Percentiles rank a stretch among this genome's conserved stretches.
Evolutionary conservation across 129 eudicot species (phyloP).

Genomic region (Flaveria bidentis): DNA sequence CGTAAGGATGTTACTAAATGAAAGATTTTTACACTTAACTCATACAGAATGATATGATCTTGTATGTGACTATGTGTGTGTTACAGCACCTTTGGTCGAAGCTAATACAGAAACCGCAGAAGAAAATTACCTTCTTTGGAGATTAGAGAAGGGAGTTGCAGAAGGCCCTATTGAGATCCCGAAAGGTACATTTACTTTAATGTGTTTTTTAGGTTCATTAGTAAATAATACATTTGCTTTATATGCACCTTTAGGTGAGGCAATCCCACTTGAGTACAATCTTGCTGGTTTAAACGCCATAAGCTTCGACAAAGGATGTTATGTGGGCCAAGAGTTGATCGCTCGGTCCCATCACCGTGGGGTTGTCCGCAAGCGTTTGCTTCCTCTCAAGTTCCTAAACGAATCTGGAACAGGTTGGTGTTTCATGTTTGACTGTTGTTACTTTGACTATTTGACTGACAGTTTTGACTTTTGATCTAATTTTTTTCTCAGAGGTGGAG

Average conservation of each 20-base stretch:
- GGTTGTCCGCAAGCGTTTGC: slow-evolving; percentile 71
- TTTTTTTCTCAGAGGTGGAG: slow-evolving; percentile 49
- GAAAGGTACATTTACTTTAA: slow-evolving; percentile 53
- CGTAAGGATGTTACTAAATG: slow-evolving; percentile 40
- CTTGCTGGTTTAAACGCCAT: slow-evolving; percentile 88
- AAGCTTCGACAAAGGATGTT: slow-evolving; percentile 96
- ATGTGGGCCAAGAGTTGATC: slow-evolving; percentile 88
- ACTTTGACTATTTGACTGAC: background rate
- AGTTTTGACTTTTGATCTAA: background rate
- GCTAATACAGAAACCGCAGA: slow-evolving; percentile 76
- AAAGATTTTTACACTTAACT: background rate
- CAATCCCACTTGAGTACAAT: slow-evolving; percentile 89
- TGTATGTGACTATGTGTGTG: background rate
- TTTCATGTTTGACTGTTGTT: slow-evolving; percentile 12
- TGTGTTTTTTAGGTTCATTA: background rate
- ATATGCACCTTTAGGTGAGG: slow-evolving; percentile 61
- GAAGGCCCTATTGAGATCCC: slow-evolving; percentile 94
- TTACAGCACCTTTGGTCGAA: slow-evolving; percentile 89
- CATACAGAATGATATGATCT: background rate
- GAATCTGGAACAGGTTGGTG: slow-evolving; percentile 59
- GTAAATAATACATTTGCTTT: background rate
- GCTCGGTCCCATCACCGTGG: slow-evolving; percentile 97
- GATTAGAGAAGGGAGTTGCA: slow-evolving; percentile 90
- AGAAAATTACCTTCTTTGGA: slow-evolving; percentile 75
- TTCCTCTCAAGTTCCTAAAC: slow-evolving; percentile 67